Evolutionary conservation across 768 basidiomycete genomes (phyloP).

Genomic region (Favolaschia claudopus): DNA sequence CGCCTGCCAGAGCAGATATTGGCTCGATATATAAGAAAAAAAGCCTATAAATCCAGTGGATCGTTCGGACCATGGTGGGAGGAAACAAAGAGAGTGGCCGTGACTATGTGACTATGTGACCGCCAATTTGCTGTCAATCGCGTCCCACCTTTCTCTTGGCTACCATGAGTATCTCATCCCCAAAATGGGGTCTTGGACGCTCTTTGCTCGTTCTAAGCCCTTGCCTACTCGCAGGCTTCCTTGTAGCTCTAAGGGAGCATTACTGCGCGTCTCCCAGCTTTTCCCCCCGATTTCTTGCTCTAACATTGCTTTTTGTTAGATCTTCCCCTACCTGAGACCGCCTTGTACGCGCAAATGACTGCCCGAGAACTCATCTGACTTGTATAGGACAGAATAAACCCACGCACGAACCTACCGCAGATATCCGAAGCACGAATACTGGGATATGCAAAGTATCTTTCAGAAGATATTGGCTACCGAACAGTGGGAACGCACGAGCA

Average conservation of each 20-base stretch:
- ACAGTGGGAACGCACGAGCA: constrained; percentile 93
- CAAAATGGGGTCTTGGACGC: constrained; percentile 64
- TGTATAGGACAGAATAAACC: constrained; percentile 46
- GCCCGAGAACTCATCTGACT: neutral
- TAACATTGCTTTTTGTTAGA: too few relatives aligned
- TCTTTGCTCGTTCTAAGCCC: constrained; percentile 64
- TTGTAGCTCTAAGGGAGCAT: constrained; percentile 56
- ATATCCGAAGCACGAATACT: constrained; percentile 78
- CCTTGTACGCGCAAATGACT: constrained; percentile 48
- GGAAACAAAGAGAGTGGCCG: neutral
- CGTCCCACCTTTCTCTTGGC: constrained; percentile 2
- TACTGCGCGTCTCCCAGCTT: constrained; percentile 45
- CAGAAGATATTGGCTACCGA: constrained; percentile 89
- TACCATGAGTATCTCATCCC: constrained; percentile 29
- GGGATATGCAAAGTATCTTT: constrained; percentile 67
- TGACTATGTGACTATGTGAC: neutral
- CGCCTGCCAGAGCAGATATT: constrained; percentile 55
- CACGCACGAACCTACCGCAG: constrained; percentile 66
- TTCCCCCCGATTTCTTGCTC: constrained; percentile 5
- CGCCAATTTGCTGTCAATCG: neutral
- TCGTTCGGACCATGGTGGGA: constrained; percentile 6
- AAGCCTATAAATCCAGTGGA: constrained; percentile 43
- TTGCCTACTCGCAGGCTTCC: constrained; percentile 58
- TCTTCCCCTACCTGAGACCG: constrained; percentile 63
- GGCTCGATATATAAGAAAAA: constrained; percentile 63